Evolutionary conservation across 2,329 filamentous ascomycete species (phyloP), one percentile per base, ranked within the genome.

Genomic region (Karstenula rhodostoma): DNA sequence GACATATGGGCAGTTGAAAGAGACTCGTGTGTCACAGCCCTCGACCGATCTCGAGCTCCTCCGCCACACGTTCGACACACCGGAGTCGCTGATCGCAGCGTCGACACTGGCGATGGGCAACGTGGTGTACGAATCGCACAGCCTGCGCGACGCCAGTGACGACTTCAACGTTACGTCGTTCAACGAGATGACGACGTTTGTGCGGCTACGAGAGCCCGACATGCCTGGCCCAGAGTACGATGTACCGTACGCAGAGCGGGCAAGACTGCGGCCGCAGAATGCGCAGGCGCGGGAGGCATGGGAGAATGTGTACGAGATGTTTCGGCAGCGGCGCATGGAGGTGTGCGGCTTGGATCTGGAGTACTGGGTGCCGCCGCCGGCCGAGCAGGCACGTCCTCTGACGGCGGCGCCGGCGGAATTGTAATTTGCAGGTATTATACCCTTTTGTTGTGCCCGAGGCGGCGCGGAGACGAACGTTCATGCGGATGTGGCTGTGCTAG

Each of bases 331-430:
- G 65, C 76, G 83, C 57, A 83, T 83, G 79, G 82, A 84, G 58
- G 79, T 84, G 52, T 85, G 83, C 69, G 83, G 83, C 52, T 71
- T 85, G 61, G 83, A 84, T 64, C 70, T 85, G 64, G 82, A 84
- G 71, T 70, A 67, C 23, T 82, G 79, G 74, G 56, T 40, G 44
- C 55, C 61, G 63, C 67, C 73, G 7, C 58, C 67, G 32, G 51
- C 58, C 66, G 58, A 25, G 37, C 35, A 43, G 25, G 3, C 51
- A 29, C 56, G 67, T 50, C 60, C 62, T 43, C n/a, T n/a, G n/a
- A n/a, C n/a, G n/a, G 68, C 60, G 22, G 59, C 56, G 29, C 52
- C 27, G 13, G 56, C 50, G 7, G 60, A 67, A 58, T 54, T 61
- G 40, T 63, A 67, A 62, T 44, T 49, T 49, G 61, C 25, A 23